Percentiles rank a stretch among this genome's conserved stretches.
phyloP scores from a whole-genome alignment of 768 basidiomycete species.

The Lactifluus subvellereus region DNA sequence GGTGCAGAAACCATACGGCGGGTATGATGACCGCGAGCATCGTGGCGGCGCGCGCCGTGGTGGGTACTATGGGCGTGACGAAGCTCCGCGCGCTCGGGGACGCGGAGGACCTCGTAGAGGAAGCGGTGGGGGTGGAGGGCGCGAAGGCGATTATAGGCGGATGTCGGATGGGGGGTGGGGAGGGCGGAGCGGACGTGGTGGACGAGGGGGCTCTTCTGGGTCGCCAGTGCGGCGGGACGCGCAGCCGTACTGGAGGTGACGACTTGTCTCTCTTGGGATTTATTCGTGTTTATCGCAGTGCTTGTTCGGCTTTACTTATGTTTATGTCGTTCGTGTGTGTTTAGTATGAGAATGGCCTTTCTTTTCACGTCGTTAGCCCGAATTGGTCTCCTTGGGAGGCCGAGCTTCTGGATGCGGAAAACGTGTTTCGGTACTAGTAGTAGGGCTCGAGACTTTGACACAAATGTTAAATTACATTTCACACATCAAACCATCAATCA shows the following conservation, averaged over 20 bases:
- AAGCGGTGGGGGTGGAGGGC: neutral
- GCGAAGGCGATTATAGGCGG: constrained; percentile 7
- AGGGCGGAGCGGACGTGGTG: neutral
- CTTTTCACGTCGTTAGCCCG: no score
- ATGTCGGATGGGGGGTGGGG: constrained; percentile 14
- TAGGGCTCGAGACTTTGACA: no score
- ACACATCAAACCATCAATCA: no score
- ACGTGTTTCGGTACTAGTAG: no score
- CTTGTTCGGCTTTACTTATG: neutral
- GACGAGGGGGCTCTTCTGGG: neutral
- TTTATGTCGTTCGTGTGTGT: neutral
- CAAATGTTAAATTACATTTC: no score
- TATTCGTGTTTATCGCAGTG: neutral
- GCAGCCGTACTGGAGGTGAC: constrained; percentile 10
- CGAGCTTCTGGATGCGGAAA: no score
- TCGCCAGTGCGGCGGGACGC: constrained; percentile 13
- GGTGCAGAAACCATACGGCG: constrained; percentile 4
- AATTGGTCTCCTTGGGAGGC: no score
- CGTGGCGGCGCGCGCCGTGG: constrained; percentile 6
- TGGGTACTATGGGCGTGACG: constrained; percentile 12
- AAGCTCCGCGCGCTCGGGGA: constrained; percentile 3
- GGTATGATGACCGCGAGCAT: constrained; percentile 11
- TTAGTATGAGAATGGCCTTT: no score
- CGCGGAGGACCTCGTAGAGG: constrained; percentile 3
- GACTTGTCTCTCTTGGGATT: neutral